Evolutionary conservation across 805 yeast genomes (phyloP).

Genomic region (Candida jianshihensis): DNA sequence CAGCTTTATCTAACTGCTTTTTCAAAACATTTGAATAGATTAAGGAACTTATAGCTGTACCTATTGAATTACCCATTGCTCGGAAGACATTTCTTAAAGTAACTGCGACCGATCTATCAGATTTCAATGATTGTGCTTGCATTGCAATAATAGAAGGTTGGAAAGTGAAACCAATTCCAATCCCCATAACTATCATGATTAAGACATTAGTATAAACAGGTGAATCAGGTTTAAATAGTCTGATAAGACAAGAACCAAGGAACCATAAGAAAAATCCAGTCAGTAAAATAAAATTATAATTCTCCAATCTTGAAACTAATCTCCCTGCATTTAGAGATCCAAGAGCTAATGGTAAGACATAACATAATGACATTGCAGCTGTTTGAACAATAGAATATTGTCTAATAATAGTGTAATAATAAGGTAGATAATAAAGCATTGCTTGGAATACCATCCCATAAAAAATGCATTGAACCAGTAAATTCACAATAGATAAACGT

Average conservation of each 20-base stretch:
- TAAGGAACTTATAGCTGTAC: slow-evolving; percentile 36
- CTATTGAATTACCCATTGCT: slow-evolving; percentile 54
- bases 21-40: slow-evolving; percentile 4
- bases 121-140: slow-evolving; percentile 43
- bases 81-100: slow-evolving; percentile 49
- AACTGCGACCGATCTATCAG: slow-evolving; percentile 52
- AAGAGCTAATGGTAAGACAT: slow-evolving; percentile 37
- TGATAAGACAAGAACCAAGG: slow-evolving; percentile 30
- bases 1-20: neutral
- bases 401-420: slow-evolving; percentile 32
- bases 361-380: slow-evolving; percentile 26
- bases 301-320: slow-evolving; percentile 35
- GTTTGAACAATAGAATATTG: slow-evolving; percentile 14
- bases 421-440: slow-evolving; percentile 41
- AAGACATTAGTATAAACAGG: slow-evolving; percentile 27
- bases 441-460: slow-evolving; percentile 45
- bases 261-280: slow-evolving; percentile 38
- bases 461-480: slow-evolving; percentile 33
- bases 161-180: slow-evolving; percentile 32
- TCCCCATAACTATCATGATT: slow-evolving; percentile 30
- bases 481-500: slow-evolving; percentile 27
- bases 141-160: slow-evolving; percentile 34
- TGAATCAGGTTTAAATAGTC: slow-evolving; percentile 25
- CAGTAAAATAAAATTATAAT: slow-evolving; percentile 34
- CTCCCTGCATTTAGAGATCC: slow-evolving; percentile 39